phyloP scores from a whole-genome alignment of 2,329 filamentous ascomycete species.

The Lasiodiplodia citricola region DNA sequence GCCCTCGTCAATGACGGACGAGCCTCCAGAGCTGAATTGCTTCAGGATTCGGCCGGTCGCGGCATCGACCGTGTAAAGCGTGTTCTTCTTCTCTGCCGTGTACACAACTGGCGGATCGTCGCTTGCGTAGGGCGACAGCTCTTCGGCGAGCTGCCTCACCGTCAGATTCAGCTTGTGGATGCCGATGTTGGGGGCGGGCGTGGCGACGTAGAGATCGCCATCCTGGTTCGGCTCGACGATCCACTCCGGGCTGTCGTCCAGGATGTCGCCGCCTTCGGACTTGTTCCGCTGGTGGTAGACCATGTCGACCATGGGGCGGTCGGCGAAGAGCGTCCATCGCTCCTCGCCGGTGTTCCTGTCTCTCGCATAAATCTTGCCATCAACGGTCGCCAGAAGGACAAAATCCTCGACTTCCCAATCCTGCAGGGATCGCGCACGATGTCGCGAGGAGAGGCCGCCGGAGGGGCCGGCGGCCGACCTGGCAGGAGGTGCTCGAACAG shows the following conservation, averaged over 20 bases:
- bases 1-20: slow-evolving; percentile 70
- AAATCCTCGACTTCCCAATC: slow-evolving; percentile 99
- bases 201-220: slow-evolving; percentile 85
- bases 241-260: slow-evolving; percentile 88
- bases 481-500: slow-evolving; percentile 93
- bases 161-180: slow-evolving; percentile 72
- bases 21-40: slow-evolving; percentile 78
- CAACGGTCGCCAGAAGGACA: slow-evolving; percentile 99
- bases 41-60: slow-evolving; percentile 81
- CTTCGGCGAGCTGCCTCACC: slow-evolving; percentile 87
- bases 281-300: slow-evolving; percentile 70
- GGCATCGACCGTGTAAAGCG: slow-evolving; percentile 87
- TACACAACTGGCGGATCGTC: slow-evolving; percentile 80
- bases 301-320: slow-evolving; percentile 89
- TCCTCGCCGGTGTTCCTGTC: slow-evolving; percentile 84
- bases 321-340: slow-evolving; percentile 84
- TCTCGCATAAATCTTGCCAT: slow-evolving; percentile 91
- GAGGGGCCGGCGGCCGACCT: slow-evolving; percentile 51
- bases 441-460: slow-evolving; percentile 71
- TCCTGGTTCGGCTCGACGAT: slow-evolving; percentile 91
- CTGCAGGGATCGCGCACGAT: slow-evolving; percentile 91
- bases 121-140: slow-evolving; percentile 76
- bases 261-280: slow-evolving; percentile 30
- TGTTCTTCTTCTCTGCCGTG: slow-evolving; percentile 88
- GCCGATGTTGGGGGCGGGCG: slow-evolving; percentile 66